Evolutionary conservation across 2,329 filamentous ascomycete species (phyloP), one percentile per base, ranked within the genome.

Genomic region (Pestalotiopsis sp.): DNA sequence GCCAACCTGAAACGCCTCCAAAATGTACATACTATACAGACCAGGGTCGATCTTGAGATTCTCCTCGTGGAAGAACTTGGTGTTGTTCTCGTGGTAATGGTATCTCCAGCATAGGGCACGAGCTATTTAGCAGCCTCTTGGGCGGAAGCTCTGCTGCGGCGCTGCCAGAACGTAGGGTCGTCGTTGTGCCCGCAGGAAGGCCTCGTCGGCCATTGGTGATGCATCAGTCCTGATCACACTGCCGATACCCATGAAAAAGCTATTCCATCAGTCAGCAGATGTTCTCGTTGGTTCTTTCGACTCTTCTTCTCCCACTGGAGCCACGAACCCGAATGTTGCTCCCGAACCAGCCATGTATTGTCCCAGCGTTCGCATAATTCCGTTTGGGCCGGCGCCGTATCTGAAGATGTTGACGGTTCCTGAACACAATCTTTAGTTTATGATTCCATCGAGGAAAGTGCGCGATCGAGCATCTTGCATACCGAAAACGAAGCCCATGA

Each of bases 401-500:
- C 96, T 90, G 79, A 99, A 95, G 77, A 99, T 97, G 78, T 95
- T 97, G 75, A 97, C 93, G 65, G 92, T 93, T 79, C 94, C 94
- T 97, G 71, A 31, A 23, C 9, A n/a, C 63, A 9, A 36, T 20
- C 27, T 20, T 23, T n/a, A 4, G 57, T 45, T 3, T 13, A 27
- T 27, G 12, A 61, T 59, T n/a, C 6, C 4, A 45, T 7, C 3
- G 27, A n/a, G 49, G 66, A 36, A 58, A 58, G 38, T 45, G 41
- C 25, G 41, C 20, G 68, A 61, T 20, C 39, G 23, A 14, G 49
- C 62, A 17, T 69, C 49, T 63, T 67, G 76, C 85, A 64, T 85
- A 97, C 95, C 96, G 76, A 96, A 97, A 77, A 99, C 97, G 85
- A 99, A 98, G 72, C 96, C 96, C 83, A 99, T 98, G 79, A 97